Percentiles rank a stretch among this genome's conserved stretches.
Conservation (phyloP, 2,329 filamentous ascomycete genomes). For the Chaetomiaceae sp. region DNA sequence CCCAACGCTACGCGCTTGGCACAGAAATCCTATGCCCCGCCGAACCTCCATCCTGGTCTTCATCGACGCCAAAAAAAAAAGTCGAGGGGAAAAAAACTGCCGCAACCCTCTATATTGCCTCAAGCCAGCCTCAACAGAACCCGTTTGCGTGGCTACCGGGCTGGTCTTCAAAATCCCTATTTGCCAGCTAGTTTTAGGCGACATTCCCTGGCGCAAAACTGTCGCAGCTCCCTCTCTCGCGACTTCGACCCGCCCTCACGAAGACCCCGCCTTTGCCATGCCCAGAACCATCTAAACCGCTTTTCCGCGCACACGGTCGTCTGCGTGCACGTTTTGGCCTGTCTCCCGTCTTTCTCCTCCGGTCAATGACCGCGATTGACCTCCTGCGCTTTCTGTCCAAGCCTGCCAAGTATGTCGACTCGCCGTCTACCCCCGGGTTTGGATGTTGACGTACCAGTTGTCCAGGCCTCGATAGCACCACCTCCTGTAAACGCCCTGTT, state of each 20-base stretch:
- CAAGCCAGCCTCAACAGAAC: no score
- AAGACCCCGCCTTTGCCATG: constrained; percentile 8
- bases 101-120: no score
- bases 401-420: constrained; percentile 71
- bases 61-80: no score
- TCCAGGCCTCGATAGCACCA: constrained; percentile 56
- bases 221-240: background rate
- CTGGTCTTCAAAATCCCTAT: no score
- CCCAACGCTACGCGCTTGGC: no score
- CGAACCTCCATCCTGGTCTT: no score
- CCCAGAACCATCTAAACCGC: constrained; percentile 2
- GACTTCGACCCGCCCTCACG: background rate
- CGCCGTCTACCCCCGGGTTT: background rate
- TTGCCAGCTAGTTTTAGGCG: no score
- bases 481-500: constrained; percentile 14
- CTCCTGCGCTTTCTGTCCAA: constrained; percentile 90
- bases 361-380: constrained; percentile 78
- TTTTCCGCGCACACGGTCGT: constrained; percentile 2
- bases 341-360: constrained; percentile 14
- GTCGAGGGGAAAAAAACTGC: no score
- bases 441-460: constrained; percentile 3
- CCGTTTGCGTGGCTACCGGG: no score
- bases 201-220: no score
- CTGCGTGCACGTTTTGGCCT: background rate
- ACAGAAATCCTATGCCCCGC: no score